A percentile compares a stretch with the other conserved stretches of the same genome.
These are phyloP conservation scores for Chondrus crispus DNA, from an alignment of 23 red algal genomes.

Conservation along the genomic window DNA sequence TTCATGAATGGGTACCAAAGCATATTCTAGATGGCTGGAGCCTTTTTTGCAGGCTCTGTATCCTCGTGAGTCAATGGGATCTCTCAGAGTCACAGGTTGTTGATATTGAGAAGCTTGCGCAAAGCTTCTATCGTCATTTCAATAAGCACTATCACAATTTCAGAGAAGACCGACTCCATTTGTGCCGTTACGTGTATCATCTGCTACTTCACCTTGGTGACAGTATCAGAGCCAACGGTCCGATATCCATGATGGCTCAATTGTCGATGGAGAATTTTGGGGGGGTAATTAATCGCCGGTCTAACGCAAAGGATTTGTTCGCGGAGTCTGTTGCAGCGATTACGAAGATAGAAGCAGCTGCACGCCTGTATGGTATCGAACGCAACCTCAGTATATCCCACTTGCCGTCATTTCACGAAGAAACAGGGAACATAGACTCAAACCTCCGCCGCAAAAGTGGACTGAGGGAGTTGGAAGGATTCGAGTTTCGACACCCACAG, in stretches of 20 bases:
- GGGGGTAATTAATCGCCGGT: neutral
- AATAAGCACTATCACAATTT: neutral
- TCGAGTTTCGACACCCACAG: neutral
- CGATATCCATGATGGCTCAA: neutral
- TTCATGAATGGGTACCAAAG: neutral
- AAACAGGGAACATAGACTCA: no score
- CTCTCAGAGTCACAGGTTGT: neutral
- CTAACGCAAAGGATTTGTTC: neutral
- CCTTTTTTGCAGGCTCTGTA: neutral
- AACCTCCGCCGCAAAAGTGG: no score
- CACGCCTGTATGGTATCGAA: neutral
- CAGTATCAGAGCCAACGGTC: neutral
- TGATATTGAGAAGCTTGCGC: neutral
- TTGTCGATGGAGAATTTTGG: neutral
- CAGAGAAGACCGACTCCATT: neutral
- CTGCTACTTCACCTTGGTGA: neutral
- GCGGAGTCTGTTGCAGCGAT: neutral
- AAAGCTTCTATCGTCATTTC: neutral
- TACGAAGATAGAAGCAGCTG: neutral
- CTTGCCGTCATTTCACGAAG: neutral
- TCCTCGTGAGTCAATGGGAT: neutral
- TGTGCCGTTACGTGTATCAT: constrained; percentile 5
- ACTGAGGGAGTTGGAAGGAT: neutral
- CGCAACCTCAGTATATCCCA: neutral
- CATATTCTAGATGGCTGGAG: neutral